Evolutionary conservation across 495 filamentous ascomycete genomes (phyloP).

Genomic region (Xylaria curta): DNA sequence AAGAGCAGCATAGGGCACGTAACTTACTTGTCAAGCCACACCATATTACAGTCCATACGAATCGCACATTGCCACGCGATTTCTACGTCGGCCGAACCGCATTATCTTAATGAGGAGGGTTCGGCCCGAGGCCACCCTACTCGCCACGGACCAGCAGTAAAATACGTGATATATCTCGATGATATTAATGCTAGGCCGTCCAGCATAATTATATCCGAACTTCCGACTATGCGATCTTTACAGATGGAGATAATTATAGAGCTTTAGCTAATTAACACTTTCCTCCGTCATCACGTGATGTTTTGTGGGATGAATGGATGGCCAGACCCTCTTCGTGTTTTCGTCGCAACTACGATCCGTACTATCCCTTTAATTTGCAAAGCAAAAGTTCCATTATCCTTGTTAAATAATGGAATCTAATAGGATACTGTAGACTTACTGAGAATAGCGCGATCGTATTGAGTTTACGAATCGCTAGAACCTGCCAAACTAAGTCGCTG

Average conservation of each 20-base stretch:
- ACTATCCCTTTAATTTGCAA: not conserved
- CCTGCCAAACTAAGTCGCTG: not conserved
- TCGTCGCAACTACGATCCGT: not conserved
- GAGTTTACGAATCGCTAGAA: too few species aligned
- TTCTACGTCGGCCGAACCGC: not conserved
- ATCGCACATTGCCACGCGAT: constrained; percentile 22
- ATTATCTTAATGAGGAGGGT: too few species aligned
- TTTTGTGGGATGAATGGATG: too few species aligned
- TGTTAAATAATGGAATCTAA: not conserved
- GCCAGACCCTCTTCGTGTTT: not conserved
- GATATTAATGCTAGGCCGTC: too few species aligned
- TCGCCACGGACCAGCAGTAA: too few species aligned
- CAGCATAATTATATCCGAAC: too few species aligned
- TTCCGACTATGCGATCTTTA: not conserved
- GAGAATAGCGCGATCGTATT: too few species aligned
- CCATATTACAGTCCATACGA: constrained; percentile 2
- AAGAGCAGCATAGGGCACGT: not conserved
- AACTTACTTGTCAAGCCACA: not conserved
- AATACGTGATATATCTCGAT: too few species aligned
- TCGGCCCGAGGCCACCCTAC: too few species aligned
- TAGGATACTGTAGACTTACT: not conserved
- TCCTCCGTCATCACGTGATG: too few species aligned
- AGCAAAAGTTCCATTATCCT: not conserved
- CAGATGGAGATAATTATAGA: not conserved
- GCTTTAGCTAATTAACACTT: too few species aligned